A percentile compares a stretch with the other conserved stretches of the same genome.
Evolutionary conservation across 2,329 filamentous ascomycete species (phyloP).

Genomic region (Phoma sp.): DNA sequence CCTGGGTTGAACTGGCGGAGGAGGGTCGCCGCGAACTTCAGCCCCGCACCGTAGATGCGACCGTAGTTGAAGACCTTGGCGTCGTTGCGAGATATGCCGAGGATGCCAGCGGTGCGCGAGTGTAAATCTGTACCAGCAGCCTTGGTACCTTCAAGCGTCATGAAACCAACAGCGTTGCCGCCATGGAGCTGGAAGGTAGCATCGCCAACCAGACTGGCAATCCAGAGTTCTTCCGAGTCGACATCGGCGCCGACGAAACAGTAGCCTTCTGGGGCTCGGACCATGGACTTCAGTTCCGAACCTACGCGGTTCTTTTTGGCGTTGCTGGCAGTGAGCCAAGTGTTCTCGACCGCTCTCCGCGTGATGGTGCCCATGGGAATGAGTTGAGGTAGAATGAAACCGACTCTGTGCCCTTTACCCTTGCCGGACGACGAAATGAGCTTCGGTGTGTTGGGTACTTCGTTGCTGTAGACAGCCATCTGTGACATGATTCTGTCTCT

Average conservation of each 20-base stretch:
- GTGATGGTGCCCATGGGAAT: conserved; percentile 99
- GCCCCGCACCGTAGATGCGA: conserved; percentile 95
- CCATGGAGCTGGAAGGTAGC: conserved; percentile 94
- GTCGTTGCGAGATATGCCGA: conserved; percentile 92
- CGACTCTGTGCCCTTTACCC: conserved; percentile 52
- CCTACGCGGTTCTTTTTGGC: conserved; percentile 95
- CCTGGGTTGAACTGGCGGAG: conserved; percentile 91
- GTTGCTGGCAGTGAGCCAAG: conserved; percentile 97
- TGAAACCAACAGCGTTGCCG: conserved; percentile 96
- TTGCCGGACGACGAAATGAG: conserved; percentile 30
- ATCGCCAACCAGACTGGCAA: conserved; percentile 92
- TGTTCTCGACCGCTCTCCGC: conserved; percentile 92
- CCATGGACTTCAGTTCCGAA: conserved; percentile 96
- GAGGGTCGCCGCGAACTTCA: conserved; percentile 90
- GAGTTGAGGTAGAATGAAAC: conserved; percentile 91
- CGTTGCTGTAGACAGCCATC: conserved; percentile 85
- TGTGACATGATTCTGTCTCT: conserved; percentile 93
- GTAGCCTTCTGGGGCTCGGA: conserved; percentile 88
- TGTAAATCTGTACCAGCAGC: conserved; percentile 92
- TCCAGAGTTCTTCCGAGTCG: conserved; percentile 97
- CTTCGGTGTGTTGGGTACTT: conserved; percentile 48
- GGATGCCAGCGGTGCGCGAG: conserved; percentile 87
- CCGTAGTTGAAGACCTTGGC: conserved; percentile 99
- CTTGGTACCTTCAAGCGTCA: conserved; percentile 97
- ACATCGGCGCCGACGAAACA: conserved; percentile 96